Evolutionary conservation across 768 basidiomycete species (phyloP).

Genomic region (Mycena pura): DNA sequence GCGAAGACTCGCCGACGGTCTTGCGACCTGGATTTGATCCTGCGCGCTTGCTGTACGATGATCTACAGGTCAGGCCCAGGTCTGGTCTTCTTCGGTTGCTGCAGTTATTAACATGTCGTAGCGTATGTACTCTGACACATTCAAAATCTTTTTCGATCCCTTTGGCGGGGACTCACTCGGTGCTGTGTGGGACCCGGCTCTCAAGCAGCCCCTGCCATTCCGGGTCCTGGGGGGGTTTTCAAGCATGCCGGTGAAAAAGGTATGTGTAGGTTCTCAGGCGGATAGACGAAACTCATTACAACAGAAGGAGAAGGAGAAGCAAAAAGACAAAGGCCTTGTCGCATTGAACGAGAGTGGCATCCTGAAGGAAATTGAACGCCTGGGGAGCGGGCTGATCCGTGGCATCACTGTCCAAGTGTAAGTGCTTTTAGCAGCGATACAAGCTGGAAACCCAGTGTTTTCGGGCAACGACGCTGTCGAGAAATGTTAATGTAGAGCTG

Average conservation of each 20-base stretch:
- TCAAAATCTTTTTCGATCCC: constrained; percentile 85
- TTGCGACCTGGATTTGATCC: constrained; percentile 84
- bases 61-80: constrained; percentile 69
- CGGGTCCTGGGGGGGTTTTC: constrained; percentile 86
- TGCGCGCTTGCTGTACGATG: constrained; percentile 64
- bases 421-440: neutral
- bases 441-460: neutral
- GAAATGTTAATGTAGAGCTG: neutral
- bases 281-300: neutral
- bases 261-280: constrained; percentile 16
- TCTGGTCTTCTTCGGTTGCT: neutral
- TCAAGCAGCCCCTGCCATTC: constrained; percentile 70
- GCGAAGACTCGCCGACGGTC: constrained; percentile 32
- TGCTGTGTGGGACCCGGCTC: constrained; percentile 83
- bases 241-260: constrained; percentile 59
- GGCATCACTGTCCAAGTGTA: constrained; percentile 44
- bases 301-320: constrained; percentile 47
- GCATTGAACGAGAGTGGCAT: constrained; percentile 70
- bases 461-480: neutral
- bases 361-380: constrained; percentile 75
- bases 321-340: constrained; percentile 66
- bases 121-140: constrained; percentile 76
- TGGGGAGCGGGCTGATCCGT: constrained; percentile 74
- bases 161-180: constrained; percentile 83
- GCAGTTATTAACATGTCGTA: constrained; percentile 35